phyloP scores from a whole-genome alignment of 1,284 basidiomycete species.

The Fistulinella staudtii region DNA sequence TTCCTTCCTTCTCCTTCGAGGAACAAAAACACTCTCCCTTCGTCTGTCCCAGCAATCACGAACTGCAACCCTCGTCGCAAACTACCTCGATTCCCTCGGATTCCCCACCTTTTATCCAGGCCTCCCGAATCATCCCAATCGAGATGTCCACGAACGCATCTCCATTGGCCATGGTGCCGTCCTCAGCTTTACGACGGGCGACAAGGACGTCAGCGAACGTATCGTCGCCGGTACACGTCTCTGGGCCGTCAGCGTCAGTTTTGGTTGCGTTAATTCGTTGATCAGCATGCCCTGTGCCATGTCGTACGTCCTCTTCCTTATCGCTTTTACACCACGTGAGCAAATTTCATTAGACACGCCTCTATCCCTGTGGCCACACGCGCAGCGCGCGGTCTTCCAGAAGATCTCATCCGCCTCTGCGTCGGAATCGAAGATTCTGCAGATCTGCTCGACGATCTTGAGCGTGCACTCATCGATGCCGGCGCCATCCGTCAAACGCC shows the following conservation, averaged over 20 bases:
- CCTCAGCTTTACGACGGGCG: constrained; percentile 90
- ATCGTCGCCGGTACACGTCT: constrained; percentile 90
- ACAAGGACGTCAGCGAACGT: constrained; percentile 86
- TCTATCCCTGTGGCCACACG: constrained; percentile 94
- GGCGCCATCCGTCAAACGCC: constrained; percentile 74
- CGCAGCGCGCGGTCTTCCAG: constrained; percentile 91
- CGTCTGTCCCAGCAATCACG: constrained; percentile 95
- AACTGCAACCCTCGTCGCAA: constrained; percentile 81
- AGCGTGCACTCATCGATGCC: constrained; percentile 86
- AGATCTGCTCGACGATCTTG: constrained; percentile 94
- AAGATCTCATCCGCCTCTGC: constrained; percentile 96
- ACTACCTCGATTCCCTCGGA: constrained; percentile 83
- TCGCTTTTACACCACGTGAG: constrained; percentile 12
- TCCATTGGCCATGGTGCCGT: constrained; percentile 93
- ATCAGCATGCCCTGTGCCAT: constrained; percentile 99
- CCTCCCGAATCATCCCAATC: constrained; percentile 77
- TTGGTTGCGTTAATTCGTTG: constrained; percentile 96
- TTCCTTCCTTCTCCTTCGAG: constrained; percentile 92
- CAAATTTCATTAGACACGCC: constrained; percentile 66
- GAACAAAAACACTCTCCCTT: constrained; percentile 94
- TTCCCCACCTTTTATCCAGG: constrained; percentile 97
- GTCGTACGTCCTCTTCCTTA: constrained; percentile 65
- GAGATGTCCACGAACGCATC: constrained; percentile 85
- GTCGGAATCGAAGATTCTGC: constrained; percentile 96
- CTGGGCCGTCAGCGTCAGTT: constrained; percentile 98